Base-by-base conservation (phyloP, 1,284 basidiomycete species). In the Cutaneotrichosporon cavernicola region DNA sequence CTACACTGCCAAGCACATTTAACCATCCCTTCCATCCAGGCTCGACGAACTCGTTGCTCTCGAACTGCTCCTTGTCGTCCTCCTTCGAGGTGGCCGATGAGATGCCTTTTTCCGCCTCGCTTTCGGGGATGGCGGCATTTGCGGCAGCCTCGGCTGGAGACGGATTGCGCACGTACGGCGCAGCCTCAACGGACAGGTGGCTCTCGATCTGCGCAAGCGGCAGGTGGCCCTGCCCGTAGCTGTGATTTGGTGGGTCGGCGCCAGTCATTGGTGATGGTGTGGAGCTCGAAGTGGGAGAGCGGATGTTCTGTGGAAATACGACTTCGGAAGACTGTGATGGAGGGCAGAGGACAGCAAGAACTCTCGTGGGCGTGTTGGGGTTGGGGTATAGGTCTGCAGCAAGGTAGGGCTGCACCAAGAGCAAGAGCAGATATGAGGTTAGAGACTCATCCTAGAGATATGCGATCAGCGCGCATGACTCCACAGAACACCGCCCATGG, bases 1-100 rank as follows among this genome's bases (percentile, higher is more conserved):
- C 31, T 2, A 74, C 68, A 8, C 69, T 65, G 21, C 64, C 64
- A 11, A 40, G 49, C 22, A 58, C 57, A n/a, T 61, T 53, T 8
- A 65, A 13, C 64, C 64, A 65, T 0, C 60, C 64, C 38, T 22
- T n/a, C 58, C 52, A 56, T 5, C 63, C 63, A 2, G 63, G 63
- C 53, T 64, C 63, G 8, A 56, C 53, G 30, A 38, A 64, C 49
- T 64, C 58, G 6, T 16, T 13, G 11, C 34, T 36, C 34, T 36
- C 34, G 34, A 36, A 18, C 22, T 43, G 32, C 22, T 43, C 34
- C 36, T 30, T 26, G 9, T 4, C 55, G 26, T 56, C 36, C 16
- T 32, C 51, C 6, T 32, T 31, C 5, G 51, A 11, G 14, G 26
- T n/a, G 14, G 51, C 11, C 26, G 26, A 11, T 26, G 26, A 16